Evolutionary conservation across 352 stramenopile species (phyloP).

Genomic region (Phytophthora sp.): DNA sequence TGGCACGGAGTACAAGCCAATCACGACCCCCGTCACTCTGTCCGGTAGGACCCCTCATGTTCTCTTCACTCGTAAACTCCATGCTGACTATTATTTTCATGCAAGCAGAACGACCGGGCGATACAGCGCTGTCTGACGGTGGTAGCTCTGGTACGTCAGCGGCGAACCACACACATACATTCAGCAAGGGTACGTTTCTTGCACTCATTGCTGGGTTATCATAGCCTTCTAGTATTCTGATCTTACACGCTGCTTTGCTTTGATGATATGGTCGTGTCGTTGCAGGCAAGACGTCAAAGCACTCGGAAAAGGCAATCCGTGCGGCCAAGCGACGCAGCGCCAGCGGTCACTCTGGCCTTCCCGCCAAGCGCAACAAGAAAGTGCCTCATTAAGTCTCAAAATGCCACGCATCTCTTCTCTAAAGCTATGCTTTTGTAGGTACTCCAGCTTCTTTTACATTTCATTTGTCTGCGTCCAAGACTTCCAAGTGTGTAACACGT

Average conservation of each 20-base stretch:
- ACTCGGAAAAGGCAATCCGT: slow-evolving; percentile 59
- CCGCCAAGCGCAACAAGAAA: slow-evolving; percentile 72
- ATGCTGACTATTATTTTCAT: slow-evolving; percentile 19
- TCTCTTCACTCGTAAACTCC: background rate
- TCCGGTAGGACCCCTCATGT: slow-evolving; percentile 30
- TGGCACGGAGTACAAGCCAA: slow-evolving; percentile 55
- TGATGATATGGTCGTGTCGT: background rate
- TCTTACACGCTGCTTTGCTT: background rate
- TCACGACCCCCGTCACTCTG: slow-evolving; percentile 44
- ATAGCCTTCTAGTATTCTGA: background rate
- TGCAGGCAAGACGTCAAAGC: slow-evolving; percentile 60
- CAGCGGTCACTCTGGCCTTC: slow-evolving; percentile 33
- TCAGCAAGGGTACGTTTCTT: slow-evolving; percentile 45
- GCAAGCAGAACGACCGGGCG: slow-evolving; percentile 42
- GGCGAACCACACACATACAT: slow-evolving; percentile 29
- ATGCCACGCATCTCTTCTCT: too few relatives aligned
- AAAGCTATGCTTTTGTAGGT: too few relatives aligned
- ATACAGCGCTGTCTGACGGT: slow-evolving; percentile 22
- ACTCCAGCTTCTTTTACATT: too few relatives aligned
- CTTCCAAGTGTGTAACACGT: too few relatives aligned
- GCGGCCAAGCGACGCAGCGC: slow-evolving; percentile 51
- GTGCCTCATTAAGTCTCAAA: slow-evolving; percentile 28
- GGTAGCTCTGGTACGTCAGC: slow-evolving; percentile 11
- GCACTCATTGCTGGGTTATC: background rate
- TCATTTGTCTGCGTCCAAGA: too few relatives aligned